Percentiles rank a stretch among this genome's conserved stretches.
phyloP scores from a whole-genome alignment of 139 green algal genomes.

The Coelastrella sp. region DNA sequence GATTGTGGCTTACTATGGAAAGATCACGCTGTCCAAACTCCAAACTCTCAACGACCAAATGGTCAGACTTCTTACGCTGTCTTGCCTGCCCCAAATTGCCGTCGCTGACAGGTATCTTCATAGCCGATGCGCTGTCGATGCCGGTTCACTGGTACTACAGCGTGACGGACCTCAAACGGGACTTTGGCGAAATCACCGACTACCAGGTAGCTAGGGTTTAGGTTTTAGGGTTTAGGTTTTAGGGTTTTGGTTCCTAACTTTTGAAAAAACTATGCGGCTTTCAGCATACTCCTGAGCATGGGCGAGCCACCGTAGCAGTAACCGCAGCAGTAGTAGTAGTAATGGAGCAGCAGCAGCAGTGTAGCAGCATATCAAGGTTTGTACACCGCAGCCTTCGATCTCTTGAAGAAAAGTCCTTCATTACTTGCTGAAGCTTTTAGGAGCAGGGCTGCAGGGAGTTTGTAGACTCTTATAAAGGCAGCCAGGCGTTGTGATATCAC shows the following conservation, averaged over 20 bases:
- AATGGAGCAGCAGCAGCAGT: not conserved
- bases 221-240: too few relatives aligned
- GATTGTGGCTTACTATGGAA: too few relatives aligned
- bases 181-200: slow-evolving; percentile 60
- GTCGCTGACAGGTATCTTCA: slow-evolving; percentile 56
- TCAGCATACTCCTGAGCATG: too few relatives aligned
- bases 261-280: too few relatives aligned
- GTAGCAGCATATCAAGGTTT: not conserved
- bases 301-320: not conserved
- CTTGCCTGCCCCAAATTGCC: not conserved
- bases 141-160: slow-evolving; percentile 64
- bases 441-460: too few relatives aligned
- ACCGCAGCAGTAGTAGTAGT: not conserved
- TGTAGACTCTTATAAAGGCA: too few relatives aligned
- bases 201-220: slow-evolving; percentile 41
- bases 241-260: too few relatives aligned
- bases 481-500: too few relatives aligned
- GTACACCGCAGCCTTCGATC: too few relatives aligned
- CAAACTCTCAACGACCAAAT: not conserved
- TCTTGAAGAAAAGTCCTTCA: too few relatives aligned
- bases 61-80: not conserved
- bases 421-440: too few relatives aligned
- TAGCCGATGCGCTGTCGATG: slow-evolving; percentile 70
- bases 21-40: too few relatives aligned
- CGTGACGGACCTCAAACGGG: slow-evolving; percentile 22